Evolutionary conservation across 129 eudicot species (phyloP), one percentile per base, ranked within the genome.

Genomic region (Helichrysum umbraculigerum): DNA sequence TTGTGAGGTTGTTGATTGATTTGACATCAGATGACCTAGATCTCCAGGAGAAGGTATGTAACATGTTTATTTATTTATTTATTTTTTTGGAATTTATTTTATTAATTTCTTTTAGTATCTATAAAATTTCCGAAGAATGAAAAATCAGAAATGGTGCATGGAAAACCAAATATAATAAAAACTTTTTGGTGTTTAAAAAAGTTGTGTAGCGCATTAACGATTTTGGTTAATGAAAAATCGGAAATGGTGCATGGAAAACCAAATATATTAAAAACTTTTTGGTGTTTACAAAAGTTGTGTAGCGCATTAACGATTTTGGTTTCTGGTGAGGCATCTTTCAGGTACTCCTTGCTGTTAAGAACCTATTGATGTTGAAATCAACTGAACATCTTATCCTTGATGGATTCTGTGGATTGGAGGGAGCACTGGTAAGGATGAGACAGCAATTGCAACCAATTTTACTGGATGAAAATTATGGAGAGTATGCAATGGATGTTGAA

Each of bases 1-100:
- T 93, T 67, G 84, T 91, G 83, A 88, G 83, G 76, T 86, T 85
- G 32, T 59, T 93, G 71, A 87, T 90, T 41, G 92, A 88, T 79
- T 77, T 88, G 73, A 80, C 85, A 70, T 80, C 84, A 69, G 32
- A 71, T 4, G 96, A 93, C 83, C 84, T 90, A 71, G 92, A 88
- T 82, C 97, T 93, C 62, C 91, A 85, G 81, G 98, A 93, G 69
- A 90, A 93, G 98, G 98, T 93, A 56, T 74, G 76, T 68, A 56
- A 70, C 50, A 15, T 75, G 1, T 2, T 32, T 64, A 3, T 56
- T 8, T 52, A 3, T 54, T 57, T 57, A n/a, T n/a, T n/a, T n/a
- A n/a, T n/a, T n/a, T n/a, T n/a, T n/a, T n/a, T n/a, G n/a, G n/a
- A n/a, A n/a, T n/a, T n/a, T n/a, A n/a, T 57, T 44, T 44, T 10